These are phyloP conservation scores for Penicillium digitatum DNA, from an alignment of 2,329 filamentous ascomycete genomes.

Conservation along the genomic window DNA sequence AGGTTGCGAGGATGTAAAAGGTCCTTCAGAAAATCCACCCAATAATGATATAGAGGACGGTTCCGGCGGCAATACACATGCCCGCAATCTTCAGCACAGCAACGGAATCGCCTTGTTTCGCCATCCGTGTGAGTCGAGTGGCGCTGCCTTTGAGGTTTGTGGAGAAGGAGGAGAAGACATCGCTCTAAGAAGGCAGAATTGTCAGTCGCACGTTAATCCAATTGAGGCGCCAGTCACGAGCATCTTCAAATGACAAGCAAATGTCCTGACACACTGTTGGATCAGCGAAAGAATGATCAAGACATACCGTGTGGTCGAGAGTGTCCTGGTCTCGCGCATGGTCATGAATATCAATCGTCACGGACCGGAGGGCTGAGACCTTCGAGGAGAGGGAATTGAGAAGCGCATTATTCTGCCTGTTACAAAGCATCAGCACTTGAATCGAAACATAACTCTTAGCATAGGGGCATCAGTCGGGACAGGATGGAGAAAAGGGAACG, in stretches of 20 bases:
- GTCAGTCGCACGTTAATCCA: constrained; percentile 1
- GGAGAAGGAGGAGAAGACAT: constrained; percentile 86
- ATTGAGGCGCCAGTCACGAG: too few species aligned
- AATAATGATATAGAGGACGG: constrained; percentile 71
- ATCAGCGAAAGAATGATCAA: background rate
- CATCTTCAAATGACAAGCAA: background rate
- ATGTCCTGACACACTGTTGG: background rate
- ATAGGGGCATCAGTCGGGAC: background rate
- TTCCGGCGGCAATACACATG: constrained; percentile 68
- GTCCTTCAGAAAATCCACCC: constrained; percentile 55
- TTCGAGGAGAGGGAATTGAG: constrained; percentile 87
- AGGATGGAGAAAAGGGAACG: constrained; percentile 12
- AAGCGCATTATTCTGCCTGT: constrained; percentile 85
- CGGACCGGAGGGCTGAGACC: constrained; percentile 83
- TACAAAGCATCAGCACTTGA: background rate
- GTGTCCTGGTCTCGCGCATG: constrained; percentile 83
- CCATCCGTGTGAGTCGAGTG: constrained; percentile 80
- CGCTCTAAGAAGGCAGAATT: constrained; percentile 52
- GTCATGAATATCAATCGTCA: constrained; percentile 97
- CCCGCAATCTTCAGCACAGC: constrained; percentile 85
- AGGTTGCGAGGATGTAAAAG: background rate
- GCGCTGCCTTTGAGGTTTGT: constrained; percentile 81
- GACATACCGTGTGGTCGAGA: constrained; percentile 76
- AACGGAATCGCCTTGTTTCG: constrained; percentile 81
- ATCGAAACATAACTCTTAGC: background rate